A percentile compares a stretch with the other conserved stretches of the same genome.
Evolutionary conservation across 306 rosid genomes (phyloP).

Genomic region (Corylus avellana): DNA sequence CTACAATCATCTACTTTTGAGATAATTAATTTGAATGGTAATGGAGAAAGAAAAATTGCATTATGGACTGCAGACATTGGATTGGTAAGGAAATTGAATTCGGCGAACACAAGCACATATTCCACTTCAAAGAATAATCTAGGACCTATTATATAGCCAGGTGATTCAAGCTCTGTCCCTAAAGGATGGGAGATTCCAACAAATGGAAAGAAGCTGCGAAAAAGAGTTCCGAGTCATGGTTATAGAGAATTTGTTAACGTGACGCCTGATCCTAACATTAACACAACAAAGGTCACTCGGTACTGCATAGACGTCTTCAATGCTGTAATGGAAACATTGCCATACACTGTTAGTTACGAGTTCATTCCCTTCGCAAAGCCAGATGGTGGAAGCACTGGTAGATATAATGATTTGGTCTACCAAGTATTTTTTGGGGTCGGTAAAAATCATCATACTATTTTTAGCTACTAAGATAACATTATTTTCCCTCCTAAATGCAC

Average conservation of each 20-base stretch:
- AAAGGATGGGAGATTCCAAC: slow-evolving; percentile 56
- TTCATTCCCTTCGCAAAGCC: slow-evolving; percentile 37
- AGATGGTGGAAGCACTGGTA: slow-evolving; percentile 28
- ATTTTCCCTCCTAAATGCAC: too few species aligned
- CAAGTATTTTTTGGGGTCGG: slow-evolving; percentile 53
- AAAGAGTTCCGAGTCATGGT: slow-evolving; percentile 37
- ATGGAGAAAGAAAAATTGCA: slow-evolving; percentile 43
- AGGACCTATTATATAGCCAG: slow-evolving; percentile 55
- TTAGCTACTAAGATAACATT: too few species aligned
- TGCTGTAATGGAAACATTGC: slow-evolving; percentile 37
- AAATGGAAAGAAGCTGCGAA: slow-evolving; percentile 40
- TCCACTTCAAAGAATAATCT: slow-evolving; percentile 27
- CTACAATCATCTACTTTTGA: slow-evolving; percentile 21
- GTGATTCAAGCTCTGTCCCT: slow-evolving; percentile 37
- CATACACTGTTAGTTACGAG: slow-evolving; percentile 42
- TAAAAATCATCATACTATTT: background rate
- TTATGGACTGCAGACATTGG: slow-evolving; percentile 53
- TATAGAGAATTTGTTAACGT: slow-evolving; percentile 35
- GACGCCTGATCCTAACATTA: background rate
- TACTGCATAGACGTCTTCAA: slow-evolving; percentile 55
- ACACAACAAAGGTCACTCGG: slow-evolving; percentile 31
- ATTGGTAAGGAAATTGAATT: slow-evolving; percentile 24
- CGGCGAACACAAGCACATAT: background rate
- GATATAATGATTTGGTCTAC: slow-evolving; percentile 37
- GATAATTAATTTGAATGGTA: slow-evolving; percentile 44